Evolutionary conservation across 1,139 yeast genomes (phyloP), one percentile per base, ranked within the genome.

Genomic region (Kazachstania sp.): DNA sequence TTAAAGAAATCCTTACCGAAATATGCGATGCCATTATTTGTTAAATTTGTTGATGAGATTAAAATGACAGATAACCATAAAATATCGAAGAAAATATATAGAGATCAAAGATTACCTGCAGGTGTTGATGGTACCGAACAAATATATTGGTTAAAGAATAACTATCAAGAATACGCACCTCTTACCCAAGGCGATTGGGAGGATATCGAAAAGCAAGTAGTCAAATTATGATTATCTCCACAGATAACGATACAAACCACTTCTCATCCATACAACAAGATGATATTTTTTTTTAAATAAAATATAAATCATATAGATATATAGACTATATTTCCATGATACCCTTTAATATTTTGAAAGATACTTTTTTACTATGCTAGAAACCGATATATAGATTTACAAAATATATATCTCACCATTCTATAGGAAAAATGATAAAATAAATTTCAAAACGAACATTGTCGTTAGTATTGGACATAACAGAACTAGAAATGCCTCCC

Each of bases 1-100:
- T 69, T 79, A 19, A 60, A 63, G 26, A 55, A 64, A 34, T 69
- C 77, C 31, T 72, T 92, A 50, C 97, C 97, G n/a, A 79, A 75
- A 56, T 92, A 86, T 67, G 95, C 97, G 1, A 73, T 87, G 39
- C 98, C 98, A 1, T 75, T 83, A 44, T 88, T 92, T 61, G 68
- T 88, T 47, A 85, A 87, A 63, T 74, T 87, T 59, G 80, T 79
- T 40, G 65, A 71, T 28, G 68, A 71, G 48, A 81, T 90, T 51
- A 76, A 77, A 56, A 77, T 79, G 40, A 81, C 87, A 5, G 95
- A 87, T 52, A 90, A 86, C 63, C 92, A 86, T 68, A 92, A 92
- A 71, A 80, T 90, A 32, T 83, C 88, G 41, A 92, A 90, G 71
- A 83, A 79, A 59, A 69, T 71, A 44, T 88, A 81, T 66, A 79